Evolutionary conservation across 495 filamentous ascomycete genomes (phyloP), one percentile per base, ranked within the genome.

Genomic region (Bacidia rubella): DNA sequence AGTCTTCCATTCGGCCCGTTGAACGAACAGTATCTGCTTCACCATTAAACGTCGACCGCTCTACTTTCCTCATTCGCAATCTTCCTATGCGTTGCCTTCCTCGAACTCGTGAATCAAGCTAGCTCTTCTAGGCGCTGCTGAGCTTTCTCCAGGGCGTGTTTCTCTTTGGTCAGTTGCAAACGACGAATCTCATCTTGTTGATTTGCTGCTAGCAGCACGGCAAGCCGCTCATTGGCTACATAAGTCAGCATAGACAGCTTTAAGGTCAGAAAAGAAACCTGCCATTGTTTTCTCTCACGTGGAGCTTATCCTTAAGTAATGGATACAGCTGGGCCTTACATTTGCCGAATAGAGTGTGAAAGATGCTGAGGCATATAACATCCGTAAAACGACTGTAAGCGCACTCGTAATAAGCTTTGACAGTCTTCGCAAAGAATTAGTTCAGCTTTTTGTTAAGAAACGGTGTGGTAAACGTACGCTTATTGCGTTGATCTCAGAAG

Each of bases 381-480:
- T 80, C 76, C 0, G 74, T 56, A 44, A 79, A 75, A 11, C 76
- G 61, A 1, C 56, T 63, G 22, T 63, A 71, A 0, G 77, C 77
- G 15, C 77, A 61, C 10, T 74, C 66, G 47, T 82, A 82, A 52
- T 80, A 81, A 0, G 66, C 74, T 4, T 68, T 61, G 0, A 72
- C 62, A 17, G 58, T 65, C 73, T 74, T 57, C 42, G 44, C 25
- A 29, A 5, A 41, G 1, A 32, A 17, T 60, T 20, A 61, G 55
- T 19, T 17, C 43, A 11, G 17, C 20, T n/a, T 39, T 17, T 39
- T 20, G n/a, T n/a, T 11, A 9, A 10, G 45, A 50, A 15, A 19
- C 20, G 12, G 17, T 12, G 1, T 47, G 0, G 3, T 21, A 20
- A 57, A 60, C 72, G 57, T 61, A 76, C 73, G 1, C 74, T 70